Base-by-base conservation (phyloP, 1,284 basidiomycete species). In the Austroboletus rostrupii region DNA sequence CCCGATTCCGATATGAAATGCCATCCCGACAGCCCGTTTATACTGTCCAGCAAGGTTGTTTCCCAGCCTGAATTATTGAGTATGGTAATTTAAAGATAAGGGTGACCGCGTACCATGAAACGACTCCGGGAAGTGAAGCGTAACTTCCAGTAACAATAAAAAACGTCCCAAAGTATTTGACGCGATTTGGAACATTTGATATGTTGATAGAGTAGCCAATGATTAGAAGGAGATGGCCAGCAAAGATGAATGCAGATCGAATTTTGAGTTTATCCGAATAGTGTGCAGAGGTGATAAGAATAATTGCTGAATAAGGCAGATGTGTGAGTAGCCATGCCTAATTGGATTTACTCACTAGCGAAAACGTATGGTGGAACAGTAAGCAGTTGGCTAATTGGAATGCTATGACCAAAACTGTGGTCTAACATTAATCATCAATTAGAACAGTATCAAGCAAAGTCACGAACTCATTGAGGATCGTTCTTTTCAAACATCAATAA, bases 291-390 rank as follows among this genome's bases (percentile, higher is more conserved):
- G 66, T 48, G 36, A 76, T 69, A 14, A 86, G 69, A 0, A 78
- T 58, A 19, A 80, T 73, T 0, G 81, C 84, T 83, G 48, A 19
- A 37, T n/a, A 10, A 20, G 20, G 17, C 17, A 26, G 17, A 17
- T n/a, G n/a, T 12, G 19, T 47, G 11, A 48, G 21, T 32, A 1
- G 5, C 23, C 17, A 9, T n/a, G 33, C 12, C 19, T 11, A 31
- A 5, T 17, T 3, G 1, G 8, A 36, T 43, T 45, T 8, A 19
- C 78, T 53, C 58, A 83, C 82, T 79, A 0, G 81, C 81, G 47
- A 78, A 70, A 26, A 83, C 64, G 59, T 88, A 88, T n/a, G 84
- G 80, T 0, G 87, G 87, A 0, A 87, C 78, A 0, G 85, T 86
- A 23, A 88, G 72, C 2, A 89, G 71, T 57, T 88, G 82, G 49